Evolutionary conservation across 257 asterid species (phyloP).

Genomic region (Plantago major): DNA sequence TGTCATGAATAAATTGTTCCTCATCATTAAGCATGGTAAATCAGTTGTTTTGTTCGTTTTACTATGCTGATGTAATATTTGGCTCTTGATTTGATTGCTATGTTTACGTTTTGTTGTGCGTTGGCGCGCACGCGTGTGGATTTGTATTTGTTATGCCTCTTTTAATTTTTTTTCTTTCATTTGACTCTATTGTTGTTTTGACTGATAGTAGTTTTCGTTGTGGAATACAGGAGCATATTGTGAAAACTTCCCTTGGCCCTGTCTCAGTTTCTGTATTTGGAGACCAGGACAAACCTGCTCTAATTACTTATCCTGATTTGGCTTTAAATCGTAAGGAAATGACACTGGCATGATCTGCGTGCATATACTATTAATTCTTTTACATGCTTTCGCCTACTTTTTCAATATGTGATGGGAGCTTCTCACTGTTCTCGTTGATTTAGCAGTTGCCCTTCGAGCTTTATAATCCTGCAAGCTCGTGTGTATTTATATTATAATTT

Average conservation of each 20-base stretch:
- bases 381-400: background rate
- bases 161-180: constrained; percentile 19
- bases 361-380: constrained; percentile 7
- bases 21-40: no score
- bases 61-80: no score
- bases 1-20: no score
- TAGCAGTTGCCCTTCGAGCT: no score
- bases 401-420: no score
- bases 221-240: constrained; percentile 76
- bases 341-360: constrained; percentile 10
- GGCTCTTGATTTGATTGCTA: no score
- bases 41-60: no score
- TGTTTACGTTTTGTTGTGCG: no score
- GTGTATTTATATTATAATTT: background rate
- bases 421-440: no score
- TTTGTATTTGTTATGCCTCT: no score
- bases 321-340: constrained; percentile 79
- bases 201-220: constrained; percentile 24
- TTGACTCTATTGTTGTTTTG: constrained; percentile 18
- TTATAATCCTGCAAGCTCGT: background rate
- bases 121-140: no score
- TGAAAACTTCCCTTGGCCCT: constrained; percentile 72
- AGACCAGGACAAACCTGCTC: constrained; percentile 94
- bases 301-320: constrained; percentile 91
- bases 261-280: constrained; percentile 87